Evolutionary conservation across 2,329 filamentous ascomycete species (phyloP).

Genomic region (Sordariomycetes sp.): DNA sequence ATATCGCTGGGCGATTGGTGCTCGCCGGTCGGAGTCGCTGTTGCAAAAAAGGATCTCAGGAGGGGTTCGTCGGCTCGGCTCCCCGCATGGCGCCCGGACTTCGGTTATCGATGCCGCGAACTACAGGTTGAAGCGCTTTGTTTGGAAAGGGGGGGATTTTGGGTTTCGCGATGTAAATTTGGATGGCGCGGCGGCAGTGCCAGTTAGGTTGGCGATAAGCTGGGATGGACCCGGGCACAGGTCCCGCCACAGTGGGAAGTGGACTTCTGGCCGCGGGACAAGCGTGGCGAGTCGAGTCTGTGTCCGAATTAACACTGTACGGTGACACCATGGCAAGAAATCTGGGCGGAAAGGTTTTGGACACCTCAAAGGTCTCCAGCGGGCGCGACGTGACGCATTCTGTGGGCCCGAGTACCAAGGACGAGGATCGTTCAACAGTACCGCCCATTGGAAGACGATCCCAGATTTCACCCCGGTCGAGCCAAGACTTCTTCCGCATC

Average conservation of each 20-base stretch:
- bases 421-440: no score
- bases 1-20: slow-evolving; percentile 30
- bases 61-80: background rate
- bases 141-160: background rate
- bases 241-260: background rate
- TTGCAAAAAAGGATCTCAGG: background rate
- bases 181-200: background rate
- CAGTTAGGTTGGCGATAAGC: background rate
- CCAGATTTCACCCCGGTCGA: background rate
- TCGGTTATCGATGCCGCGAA: background rate
- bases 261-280: no score
- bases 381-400: no score
- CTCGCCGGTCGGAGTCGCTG: background rate
- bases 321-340: background rate
- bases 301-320: background rate
- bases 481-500: background rate
- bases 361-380: no score
- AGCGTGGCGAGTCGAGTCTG: no score
- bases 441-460: background rate
- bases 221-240: background rate
- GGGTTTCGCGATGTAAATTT: background rate
- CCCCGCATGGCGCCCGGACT: background rate
- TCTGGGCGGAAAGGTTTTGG: no score
- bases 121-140: background rate
- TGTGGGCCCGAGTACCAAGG: no score